Evolutionary conservation across 148 eudicot genomes (phyloP).

Genomic region (Polygonum maritimum): DNA sequence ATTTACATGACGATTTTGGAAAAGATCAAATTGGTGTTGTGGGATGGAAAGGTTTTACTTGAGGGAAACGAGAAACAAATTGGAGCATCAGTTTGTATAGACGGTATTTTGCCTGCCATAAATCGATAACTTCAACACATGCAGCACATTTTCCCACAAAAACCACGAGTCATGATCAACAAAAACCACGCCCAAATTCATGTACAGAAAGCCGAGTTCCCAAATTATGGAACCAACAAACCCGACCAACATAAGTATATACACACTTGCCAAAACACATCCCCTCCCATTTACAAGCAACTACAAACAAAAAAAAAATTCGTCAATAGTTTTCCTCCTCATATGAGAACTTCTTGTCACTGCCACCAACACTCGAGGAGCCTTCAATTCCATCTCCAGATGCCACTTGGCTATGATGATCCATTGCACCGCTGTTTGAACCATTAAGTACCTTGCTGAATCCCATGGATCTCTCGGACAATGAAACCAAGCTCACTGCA

Average conservation of each 20-base stretch:
- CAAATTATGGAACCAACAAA: not conserved
- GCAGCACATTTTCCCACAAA: not conserved
- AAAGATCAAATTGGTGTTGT: too few relatives aligned
- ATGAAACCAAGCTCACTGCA: constrained; percentile 34
- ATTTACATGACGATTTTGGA: too few relatives aligned
- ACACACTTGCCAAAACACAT: not conserved
- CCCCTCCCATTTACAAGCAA: not conserved
- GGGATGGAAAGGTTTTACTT: too few relatives aligned
- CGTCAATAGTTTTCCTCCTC: not conserved
- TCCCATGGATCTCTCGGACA: constrained; percentile 24
- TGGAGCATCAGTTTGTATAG: too few relatives aligned
- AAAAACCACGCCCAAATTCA: not conserved
- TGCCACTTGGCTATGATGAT: not conserved
- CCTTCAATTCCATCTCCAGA: not conserved
- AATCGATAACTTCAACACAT: not conserved
- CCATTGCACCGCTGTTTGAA: not conserved
- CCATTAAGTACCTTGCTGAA: not conserved
- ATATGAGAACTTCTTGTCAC: not conserved
- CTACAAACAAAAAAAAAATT: not conserved
- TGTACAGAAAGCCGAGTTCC: not conserved
- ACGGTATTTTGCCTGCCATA: not conserved
- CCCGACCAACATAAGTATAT: not conserved
- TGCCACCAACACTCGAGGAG: not conserved
- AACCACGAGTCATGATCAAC: not conserved
- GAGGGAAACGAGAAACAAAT: too few relatives aligned